Conservation (phyloP, 371 early-diverging fungal genomes). For the Phascolomyces articulosus region DNA sequence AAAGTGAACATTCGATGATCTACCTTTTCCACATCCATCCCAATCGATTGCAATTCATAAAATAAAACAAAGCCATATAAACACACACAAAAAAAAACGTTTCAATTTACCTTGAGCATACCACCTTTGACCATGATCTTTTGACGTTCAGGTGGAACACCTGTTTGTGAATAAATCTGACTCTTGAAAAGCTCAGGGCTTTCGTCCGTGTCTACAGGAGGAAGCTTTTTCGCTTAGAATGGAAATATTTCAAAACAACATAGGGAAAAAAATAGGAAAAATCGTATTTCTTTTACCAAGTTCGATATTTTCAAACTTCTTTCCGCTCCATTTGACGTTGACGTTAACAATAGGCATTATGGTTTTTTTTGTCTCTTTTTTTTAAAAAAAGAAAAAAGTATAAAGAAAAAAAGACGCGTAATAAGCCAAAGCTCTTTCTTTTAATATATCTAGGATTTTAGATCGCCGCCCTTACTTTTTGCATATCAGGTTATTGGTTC, state of each 20-base stretch:
- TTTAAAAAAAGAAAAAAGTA: not conserved
- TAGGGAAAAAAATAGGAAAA: no score
- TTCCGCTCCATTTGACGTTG: conserved; percentile 90
- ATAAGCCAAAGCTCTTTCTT: not conserved
- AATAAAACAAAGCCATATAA: not conserved
- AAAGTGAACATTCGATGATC: not conserved
- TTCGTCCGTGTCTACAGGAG: conserved; percentile 63
- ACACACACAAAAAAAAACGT: no score
- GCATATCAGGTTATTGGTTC: no score
- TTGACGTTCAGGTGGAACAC: conserved; percentile 92
- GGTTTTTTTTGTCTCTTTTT: not conserved
- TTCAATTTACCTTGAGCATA: conserved; percentile 87
- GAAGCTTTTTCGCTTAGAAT: no score
- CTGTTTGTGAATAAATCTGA: conserved; percentile 91
- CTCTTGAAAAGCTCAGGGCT: conserved; percentile 85
- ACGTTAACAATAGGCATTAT: conserved; percentile 63
- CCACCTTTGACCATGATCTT: conserved; percentile 95
- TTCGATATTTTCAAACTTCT: conserved; percentile 84
- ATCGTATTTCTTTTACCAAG: no score
- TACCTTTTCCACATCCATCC: no score
- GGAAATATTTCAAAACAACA: no score
- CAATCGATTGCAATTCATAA: no score
- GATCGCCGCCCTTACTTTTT: no score
- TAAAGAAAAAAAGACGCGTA: not conserved
- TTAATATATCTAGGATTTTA: no score